A percentile compares a stretch with the other conserved stretches of the same genome.
Conservation (phyloP, 106 monocot species). For the Cymbidium sinense region DNA sequence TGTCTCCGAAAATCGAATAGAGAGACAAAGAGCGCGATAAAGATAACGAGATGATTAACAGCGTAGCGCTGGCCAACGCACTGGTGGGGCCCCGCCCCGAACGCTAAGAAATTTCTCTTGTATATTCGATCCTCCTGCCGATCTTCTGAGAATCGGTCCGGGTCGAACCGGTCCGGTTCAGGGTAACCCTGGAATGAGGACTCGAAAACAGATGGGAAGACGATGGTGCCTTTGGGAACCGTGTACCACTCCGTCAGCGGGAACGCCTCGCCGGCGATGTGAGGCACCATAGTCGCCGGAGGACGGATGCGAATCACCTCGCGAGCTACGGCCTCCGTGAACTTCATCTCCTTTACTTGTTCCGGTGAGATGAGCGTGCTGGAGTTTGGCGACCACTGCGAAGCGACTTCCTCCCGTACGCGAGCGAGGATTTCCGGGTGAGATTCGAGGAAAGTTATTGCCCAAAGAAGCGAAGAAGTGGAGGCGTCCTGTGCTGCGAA, state of each 20-base stretch:
- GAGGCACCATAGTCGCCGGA: slow-evolving; percentile 92
- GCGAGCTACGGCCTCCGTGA: slow-evolving; percentile 71
- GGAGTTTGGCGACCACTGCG: slow-evolving; percentile 50
- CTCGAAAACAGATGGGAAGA: slow-evolving; percentile 81
- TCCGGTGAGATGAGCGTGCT: slow-evolving; percentile 55
- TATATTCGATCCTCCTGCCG: slow-evolving; percentile 62
- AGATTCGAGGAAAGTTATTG: slow-evolving; percentile 70
- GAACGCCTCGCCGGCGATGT: slow-evolving; percentile 68
- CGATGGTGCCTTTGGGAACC: slow-evolving; percentile 83
- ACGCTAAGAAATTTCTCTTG: slow-evolving; percentile 72
- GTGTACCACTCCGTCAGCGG: slow-evolving; percentile 73
- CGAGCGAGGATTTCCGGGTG: slow-evolving; percentile 63
- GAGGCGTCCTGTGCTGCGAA: slow-evolving; percentile 96
- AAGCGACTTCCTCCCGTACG: slow-evolving; percentile 65
- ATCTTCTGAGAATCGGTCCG: slow-evolving; percentile 69
- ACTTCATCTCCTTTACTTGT: slow-evolving; percentile 42
- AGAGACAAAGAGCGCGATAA: slow-evolving; percentile 74
- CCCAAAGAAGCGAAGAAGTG: slow-evolving; percentile 92
- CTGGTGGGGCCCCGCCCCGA: slow-evolving; percentile 92
- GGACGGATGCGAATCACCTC: slow-evolving; percentile 81
- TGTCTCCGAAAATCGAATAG: slow-evolving; percentile 60
- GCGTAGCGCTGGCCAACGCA: slow-evolving; percentile 94
- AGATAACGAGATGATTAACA: slow-evolving; percentile 73
- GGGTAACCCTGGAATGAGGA: slow-evolving; percentile 87
- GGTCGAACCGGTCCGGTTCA: slow-evolving; percentile 79